A percentile compares a stretch with the other conserved stretches of the same genome.
Evolutionary conservation across 139 green algal species (phyloP).

Genomic region (Spirogloea muscicola): DNA sequence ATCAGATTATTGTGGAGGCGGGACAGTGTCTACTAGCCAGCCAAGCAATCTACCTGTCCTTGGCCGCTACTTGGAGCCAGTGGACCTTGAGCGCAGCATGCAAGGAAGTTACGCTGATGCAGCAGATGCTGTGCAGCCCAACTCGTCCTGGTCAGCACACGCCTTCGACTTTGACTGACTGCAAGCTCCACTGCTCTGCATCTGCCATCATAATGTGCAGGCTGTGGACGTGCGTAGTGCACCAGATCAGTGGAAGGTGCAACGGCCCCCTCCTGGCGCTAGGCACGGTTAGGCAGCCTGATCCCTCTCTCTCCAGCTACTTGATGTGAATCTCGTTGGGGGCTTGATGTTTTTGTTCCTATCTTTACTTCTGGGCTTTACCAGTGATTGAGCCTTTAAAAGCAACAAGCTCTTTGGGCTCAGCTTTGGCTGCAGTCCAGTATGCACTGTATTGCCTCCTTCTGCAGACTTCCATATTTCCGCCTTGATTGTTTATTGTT

Average conservation of each 20-base stretch:
- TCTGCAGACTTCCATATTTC: too few species aligned
- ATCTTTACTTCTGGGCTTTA: too few species aligned
- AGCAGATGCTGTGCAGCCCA: neutral
- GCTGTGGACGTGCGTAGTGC: slow-evolving; percentile 48
- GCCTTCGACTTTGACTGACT: neutral
- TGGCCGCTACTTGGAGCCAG: neutral
- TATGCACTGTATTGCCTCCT: neutral
- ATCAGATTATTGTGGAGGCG: neutral
- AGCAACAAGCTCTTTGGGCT: too few species aligned
- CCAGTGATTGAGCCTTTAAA: too few species aligned
- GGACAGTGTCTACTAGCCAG: neutral
- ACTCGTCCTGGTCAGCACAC: neutral
- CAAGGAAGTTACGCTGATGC: neutral
- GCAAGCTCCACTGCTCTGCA: neutral
- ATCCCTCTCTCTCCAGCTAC: neutral
- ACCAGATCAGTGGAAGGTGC: slow-evolving; percentile 7
- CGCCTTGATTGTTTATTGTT: too few species aligned
- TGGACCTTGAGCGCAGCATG: too few species aligned
- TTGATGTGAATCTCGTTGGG: too few species aligned
- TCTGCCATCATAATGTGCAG: slow-evolving; percentile 14
- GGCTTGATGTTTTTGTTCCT: too few species aligned
- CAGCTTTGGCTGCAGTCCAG: too few species aligned
- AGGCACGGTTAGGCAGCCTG: slow-evolving; percentile 10
- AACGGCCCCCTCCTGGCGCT: neutral
- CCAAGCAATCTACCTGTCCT: neutral